These are phyloP conservation scores for Saccharomyces eubayanus DNA, from an alignment of 805 yeast genomes.

Conservation along the genomic window DNA sequence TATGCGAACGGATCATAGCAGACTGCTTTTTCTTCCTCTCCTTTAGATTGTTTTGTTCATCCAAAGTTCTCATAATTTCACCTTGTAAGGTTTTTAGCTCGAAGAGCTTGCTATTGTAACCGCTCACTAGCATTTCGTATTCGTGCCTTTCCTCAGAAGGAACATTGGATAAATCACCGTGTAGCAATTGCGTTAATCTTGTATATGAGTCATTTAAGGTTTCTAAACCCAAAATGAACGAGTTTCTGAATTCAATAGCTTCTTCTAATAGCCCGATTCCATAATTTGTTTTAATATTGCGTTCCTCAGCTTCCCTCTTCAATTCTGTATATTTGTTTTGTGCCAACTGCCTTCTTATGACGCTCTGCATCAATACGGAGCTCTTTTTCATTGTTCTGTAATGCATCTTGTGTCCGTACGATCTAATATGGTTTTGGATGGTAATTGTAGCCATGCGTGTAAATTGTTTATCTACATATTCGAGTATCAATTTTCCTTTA, in stretches of 20 bases:
- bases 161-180: background rate
- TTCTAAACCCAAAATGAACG: constrained; percentile 13
- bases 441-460: constrained; percentile 50
- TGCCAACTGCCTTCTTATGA: constrained; percentile 66
- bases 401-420: constrained; percentile 42
- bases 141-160: background rate
- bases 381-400: constrained; percentile 40
- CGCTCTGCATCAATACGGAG: constrained; percentile 62
- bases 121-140: background rate
- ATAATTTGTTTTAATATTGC: background rate
- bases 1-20: constrained; percentile 1
- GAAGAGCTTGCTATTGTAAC: background rate
- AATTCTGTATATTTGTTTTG: constrained; percentile 46
- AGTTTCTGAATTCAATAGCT: constrained; percentile 7
- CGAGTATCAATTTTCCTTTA: constrained; percentile 43
- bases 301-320: constrained; percentile 60
- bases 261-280: constrained; percentile 2
- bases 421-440: constrained; percentile 64
- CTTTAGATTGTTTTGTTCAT: background rate
- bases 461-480: constrained; percentile 38
- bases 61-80: constrained; percentile 1
- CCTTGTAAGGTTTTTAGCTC: constrained; percentile 1
- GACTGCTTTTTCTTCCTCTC: constrained; percentile 3
- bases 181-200: background rate
- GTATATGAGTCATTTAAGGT: background rate